Conservation (phyloP, 192 early-diverging fungal species). For the Rhizophagus sp. region DNA sequence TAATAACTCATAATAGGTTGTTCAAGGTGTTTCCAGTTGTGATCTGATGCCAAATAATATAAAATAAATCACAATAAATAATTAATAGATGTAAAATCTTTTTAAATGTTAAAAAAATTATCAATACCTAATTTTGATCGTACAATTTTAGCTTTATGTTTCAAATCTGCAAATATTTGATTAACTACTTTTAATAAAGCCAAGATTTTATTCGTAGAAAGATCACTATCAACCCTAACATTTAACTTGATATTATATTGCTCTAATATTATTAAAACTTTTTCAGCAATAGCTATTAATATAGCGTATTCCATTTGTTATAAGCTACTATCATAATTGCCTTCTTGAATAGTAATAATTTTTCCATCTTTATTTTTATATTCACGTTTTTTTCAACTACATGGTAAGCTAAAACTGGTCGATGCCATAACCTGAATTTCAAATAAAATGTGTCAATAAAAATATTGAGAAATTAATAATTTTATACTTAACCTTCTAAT, state of each 20-base stretch:
- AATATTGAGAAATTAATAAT: too few relatives aligned
- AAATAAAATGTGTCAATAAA: too few relatives aligned
- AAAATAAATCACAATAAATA: neutral
- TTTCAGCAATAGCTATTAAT: slow-evolving; percentile 1
- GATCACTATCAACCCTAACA: slow-evolving; percentile 4
- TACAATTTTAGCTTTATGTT: slow-evolving; percentile 8
- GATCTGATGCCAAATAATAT: neutral
- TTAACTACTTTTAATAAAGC: slow-evolving; percentile 1
- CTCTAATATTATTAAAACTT: neutral
- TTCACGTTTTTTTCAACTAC: slow-evolving; percentile 13
- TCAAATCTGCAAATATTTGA: slow-evolving; percentile 16
- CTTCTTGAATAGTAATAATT: slow-evolving; percentile 12
- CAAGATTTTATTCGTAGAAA: slow-evolving; percentile 5
- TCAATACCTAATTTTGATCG: neutral
- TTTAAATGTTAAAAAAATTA: too few relatives aligned
- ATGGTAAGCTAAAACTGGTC: neutral
- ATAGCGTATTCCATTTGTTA: slow-evolving; percentile 12
- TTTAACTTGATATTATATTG: slow-evolving; percentile 19
- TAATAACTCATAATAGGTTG: slow-evolving; percentile 1
- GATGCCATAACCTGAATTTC: neutral
- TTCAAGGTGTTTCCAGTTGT: neutral
- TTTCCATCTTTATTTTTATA: neutral
- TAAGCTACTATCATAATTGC: slow-evolving; percentile 16
- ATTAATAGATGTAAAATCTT: too few relatives aligned
- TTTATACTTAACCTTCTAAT: neutral